Base-by-base conservation (phyloP, 2,329 filamentous ascomycete genomes). In the Claviceps arundinis region DNA sequence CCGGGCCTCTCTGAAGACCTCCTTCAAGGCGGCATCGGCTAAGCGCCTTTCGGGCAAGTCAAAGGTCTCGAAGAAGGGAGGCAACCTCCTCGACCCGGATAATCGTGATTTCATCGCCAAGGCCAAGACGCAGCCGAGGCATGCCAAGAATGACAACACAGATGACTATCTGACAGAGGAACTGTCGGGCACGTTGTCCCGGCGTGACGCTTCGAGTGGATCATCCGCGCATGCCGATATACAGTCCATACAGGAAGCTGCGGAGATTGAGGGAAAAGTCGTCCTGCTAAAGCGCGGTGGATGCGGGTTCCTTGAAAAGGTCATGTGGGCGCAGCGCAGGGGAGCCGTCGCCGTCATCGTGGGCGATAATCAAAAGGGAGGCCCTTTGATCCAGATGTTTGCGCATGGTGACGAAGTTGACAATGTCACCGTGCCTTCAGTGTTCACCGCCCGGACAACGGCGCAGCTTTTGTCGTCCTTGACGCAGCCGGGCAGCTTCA, bases 241-340 rank as follows among this genome's bases (percentile, higher is more conserved):
- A 56, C 88, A 95, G 65, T 91, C 85, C 1, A 74, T 95, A 55
- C 89, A 96, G 68, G 89, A 96, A 69, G 83, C 83, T 50, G 89
- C 91, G 22, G 91, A 97, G 65, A 97, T 98, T 57, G 77, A 84
- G 37, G 93, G 93, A 58, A 97, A 95, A 69, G 81, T 98, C 47
- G 93, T 95, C 2, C 73, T 98, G 50, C 74, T 98, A 52, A 94
- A 88, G 66, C 82, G 93, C 52, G 93, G 93, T 53, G 93, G 91
- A 7, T 98, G 93, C 67, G 93, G 93, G 5, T 98, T 98, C 65
- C 70, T 96, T 55, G 91, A 97, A 64, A 98, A 98, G 69, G 89
- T 93, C 57, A 91, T 94, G 72, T 98, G 93, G 93, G 89, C 87
- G 13, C 93, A 98, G 66, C 80, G 89, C 55, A 81, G 93, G 62